Percentiles rank a stretch among this genome's conserved stretches.
Conservation (phyloP, 345 rosid species). For the Acer saccharum region DNA sequence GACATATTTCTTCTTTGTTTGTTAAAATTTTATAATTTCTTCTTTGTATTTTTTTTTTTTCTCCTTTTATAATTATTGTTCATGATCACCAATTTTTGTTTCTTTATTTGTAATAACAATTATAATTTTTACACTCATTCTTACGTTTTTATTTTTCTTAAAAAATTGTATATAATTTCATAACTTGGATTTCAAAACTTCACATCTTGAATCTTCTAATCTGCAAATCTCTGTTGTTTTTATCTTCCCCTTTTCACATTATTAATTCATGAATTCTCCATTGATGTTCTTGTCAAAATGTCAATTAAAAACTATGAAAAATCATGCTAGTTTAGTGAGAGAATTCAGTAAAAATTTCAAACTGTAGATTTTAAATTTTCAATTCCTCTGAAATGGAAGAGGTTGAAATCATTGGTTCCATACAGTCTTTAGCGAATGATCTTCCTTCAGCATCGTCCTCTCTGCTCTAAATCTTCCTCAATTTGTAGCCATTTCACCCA, state of each 20-base stretch:
- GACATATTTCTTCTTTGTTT: not conserved
- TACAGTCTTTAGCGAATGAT: not conserved
- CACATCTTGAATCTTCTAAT: no score
- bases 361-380: no score
- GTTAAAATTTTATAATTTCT: no score
- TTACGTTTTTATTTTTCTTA: no score
- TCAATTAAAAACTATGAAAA: no score
- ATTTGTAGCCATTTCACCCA: conserved; percentile 57
- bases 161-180: no score
- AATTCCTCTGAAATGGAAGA: not conserved
- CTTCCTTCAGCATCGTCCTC: conserved; percentile 40
- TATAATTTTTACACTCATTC: not conserved
- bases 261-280: not conserved
- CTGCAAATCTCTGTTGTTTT: not conserved
- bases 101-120: not conserved
- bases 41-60: not conserved
- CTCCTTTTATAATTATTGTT: not conserved
- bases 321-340: not conserved
- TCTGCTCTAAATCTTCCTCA: conserved; percentile 48
- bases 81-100: not conserved
- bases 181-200: no score
- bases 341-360: no score
- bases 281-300: not conserved
- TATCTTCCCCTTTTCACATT: not conserved
- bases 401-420: conserved; percentile 42